Base-by-base conservation (phyloP, 352 stramenopile genomes). In the Pythium monospermum region DNA sequence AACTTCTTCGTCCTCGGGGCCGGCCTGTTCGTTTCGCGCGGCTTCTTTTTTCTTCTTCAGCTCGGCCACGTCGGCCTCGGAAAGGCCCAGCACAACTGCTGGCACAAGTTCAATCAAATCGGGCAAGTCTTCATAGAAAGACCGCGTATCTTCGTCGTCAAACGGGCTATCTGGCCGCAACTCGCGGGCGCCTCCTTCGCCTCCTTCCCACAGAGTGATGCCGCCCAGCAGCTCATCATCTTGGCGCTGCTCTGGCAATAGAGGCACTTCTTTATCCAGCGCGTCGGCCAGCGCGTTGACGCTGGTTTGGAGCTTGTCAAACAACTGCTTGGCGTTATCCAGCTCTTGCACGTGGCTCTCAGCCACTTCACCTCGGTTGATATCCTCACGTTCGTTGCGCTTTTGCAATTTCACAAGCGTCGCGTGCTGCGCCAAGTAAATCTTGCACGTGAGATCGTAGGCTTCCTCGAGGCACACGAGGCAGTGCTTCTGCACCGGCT, bases 51-150 rank as follows among this genome's bases (percentile, higher is more conserved):
- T 89, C 61, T 91, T 87, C 59, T 86, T 85, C 19, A 98, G 62
- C 76, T 95, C 69, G 25, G 67, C 59, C 38, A 83, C 72, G 83
- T 97, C 69, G 54, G 71, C 84, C 41, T 96, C 86, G 23, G 91
- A 96, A 4, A 96, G 71, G 8, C 89, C 93, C 11, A 98, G 76
- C 35, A 98, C 87, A 6, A 97, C 91, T 0, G 93, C 87, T 22
- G 96, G 96, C 36, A 98, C 90, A 4, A 96, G 85, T 36, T 95
- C 90, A 8, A 98, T 71, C 26, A 99, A 69, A 63, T 99, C 91
- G 12, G 96, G 95, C 47, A 99, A 63, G 66, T 98, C 95, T 67
- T 97, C 91, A 61, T 99, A 99, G 75, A 99, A 99, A 5, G 79
- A 83, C 3, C 93, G 83, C 30, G 89, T 98, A 46, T 98, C 94